phyloP scores from a whole-genome alignment of 2,329 filamentous ascomycete genomes.

The Penicillium thymicola region DNA sequence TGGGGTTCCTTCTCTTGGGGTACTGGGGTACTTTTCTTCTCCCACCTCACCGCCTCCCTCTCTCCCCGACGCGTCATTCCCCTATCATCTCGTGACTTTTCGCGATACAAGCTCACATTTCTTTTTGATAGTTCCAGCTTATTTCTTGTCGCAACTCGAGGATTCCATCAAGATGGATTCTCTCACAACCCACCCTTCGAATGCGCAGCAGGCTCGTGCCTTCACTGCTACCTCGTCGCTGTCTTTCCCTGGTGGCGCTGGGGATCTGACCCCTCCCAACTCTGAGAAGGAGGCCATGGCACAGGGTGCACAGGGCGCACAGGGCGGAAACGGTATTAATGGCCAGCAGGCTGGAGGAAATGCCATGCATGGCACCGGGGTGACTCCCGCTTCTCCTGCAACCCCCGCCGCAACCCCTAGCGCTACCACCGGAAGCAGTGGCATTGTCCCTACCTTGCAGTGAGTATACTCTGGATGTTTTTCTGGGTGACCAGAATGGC shows the following conservation, averaged over 20 bases:
- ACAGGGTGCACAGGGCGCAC: constrained; percentile 35
- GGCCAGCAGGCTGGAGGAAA: constrained; percentile 57
- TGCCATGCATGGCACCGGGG: constrained; percentile 67
- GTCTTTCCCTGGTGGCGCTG: constrained; percentile 81
- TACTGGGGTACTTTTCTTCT: too few relatives aligned
- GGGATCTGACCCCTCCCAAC: constrained; percentile 77
- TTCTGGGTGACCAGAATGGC: constrained; percentile 47
- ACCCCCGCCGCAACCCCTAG: constrained; percentile 73
- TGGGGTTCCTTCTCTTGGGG: too few relatives aligned
- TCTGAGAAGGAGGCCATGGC: constrained; percentile 62
- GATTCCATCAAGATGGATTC: constrained; percentile 68
- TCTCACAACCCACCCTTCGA: constrained; percentile 87
- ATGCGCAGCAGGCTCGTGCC: constrained; percentile 87
- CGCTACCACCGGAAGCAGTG: constrained; percentile 77
- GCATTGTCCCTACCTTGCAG: constrained; percentile 91
- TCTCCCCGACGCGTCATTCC: background rate
- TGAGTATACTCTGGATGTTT: constrained; percentile 66
- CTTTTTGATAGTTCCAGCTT: background rate
- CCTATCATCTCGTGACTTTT: background rate
- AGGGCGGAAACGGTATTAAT: constrained; percentile 49
- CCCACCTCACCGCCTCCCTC: background rate
- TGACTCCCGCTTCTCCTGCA: constrained; percentile 77
- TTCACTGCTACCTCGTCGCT: constrained; percentile 91
- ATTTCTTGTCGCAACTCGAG: constrained; percentile 9
- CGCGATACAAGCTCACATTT: background rate